These are phyloP conservation scores for Cicer chorassanicum DNA, from an alignment of 306 rosid genomes.

Conservation along the genomic window DNA sequence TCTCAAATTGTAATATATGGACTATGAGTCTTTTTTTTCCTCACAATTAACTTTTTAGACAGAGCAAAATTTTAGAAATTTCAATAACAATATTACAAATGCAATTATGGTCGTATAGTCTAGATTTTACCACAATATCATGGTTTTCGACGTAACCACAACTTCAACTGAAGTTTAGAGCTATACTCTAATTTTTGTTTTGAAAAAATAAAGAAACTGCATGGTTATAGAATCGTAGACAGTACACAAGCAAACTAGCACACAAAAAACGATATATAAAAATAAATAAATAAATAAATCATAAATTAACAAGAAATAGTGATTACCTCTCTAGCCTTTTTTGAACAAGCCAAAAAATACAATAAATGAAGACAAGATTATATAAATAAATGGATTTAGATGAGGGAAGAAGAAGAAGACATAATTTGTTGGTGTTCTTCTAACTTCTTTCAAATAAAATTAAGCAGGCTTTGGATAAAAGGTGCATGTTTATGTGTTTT, in stretches of 20 bases:
- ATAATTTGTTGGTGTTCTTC: not conserved
- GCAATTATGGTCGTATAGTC: no score
- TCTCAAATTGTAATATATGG: not conserved
- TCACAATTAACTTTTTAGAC: no score
- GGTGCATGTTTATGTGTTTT: constrained; percentile 16
- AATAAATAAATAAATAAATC: not conserved
- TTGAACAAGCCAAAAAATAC: constrained; percentile 37
- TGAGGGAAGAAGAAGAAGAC: not conserved
- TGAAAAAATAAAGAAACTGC: not conserved
- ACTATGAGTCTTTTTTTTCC: not conserved
- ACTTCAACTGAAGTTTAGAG: no score
- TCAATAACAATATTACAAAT: no score
- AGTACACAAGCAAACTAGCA: not conserved
- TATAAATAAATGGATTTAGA: no score
- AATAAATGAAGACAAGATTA: no score
- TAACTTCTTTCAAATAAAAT: constrained; percentile 39
- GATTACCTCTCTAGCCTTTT: constrained; percentile 19
- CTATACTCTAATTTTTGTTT: no score
- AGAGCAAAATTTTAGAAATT: no score
- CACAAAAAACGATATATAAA: not conserved
- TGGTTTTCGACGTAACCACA: no score
- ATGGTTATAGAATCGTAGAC: not conserved
- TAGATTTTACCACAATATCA: no score
- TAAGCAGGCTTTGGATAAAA: constrained; percentile 33
- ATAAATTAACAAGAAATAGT: not conserved